Evolutionary conservation across 2,329 filamentous ascomycete genomes (phyloP).

Genomic region (Calonectria montana): DNA sequence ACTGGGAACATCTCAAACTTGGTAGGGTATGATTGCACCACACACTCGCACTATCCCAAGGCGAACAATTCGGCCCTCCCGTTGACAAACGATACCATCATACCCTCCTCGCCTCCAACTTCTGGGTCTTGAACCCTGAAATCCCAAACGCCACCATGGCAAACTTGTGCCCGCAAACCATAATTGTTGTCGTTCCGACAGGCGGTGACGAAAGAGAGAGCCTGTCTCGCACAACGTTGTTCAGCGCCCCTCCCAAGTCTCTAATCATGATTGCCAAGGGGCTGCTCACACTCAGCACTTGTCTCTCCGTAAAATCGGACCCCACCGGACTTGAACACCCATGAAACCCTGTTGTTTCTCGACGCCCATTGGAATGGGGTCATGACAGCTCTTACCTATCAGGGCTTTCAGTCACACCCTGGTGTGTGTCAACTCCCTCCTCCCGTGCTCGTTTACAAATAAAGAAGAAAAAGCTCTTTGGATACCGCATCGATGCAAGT

Average conservation of each 20-base stretch:
- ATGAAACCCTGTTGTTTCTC: not conserved
- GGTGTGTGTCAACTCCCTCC: not conserved
- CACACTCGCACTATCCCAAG: conserved; percentile 28
- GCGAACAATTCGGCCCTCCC: conserved; percentile 2
- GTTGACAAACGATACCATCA: conserved; percentile 6
- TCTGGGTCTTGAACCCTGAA: conserved; percentile 8
- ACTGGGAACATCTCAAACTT: conserved; percentile 33
- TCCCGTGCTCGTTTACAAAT: not conserved
- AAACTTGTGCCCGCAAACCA: not conserved
- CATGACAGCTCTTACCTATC: conserved; percentile 1
- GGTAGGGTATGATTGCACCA: conserved; percentile 34
- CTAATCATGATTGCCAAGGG: conserved; percentile 2
- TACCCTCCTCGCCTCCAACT: not conserved
- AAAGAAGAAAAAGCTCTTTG: not conserved
- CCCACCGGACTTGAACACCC: not conserved
- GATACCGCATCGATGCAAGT: conserved; percentile 13
- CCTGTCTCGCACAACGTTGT: conserved; percentile 5
- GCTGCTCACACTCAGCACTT: not conserved
- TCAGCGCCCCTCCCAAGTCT: not conserved
- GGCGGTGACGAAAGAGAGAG: not conserved
- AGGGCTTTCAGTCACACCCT: conserved; percentile 6
- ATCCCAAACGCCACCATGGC: conserved; percentile 18
- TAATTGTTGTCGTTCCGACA: conserved; percentile 3
- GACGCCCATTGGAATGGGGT: not conserved
- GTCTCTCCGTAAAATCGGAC: not conserved